Evolutionary conservation across 163 green algal species (phyloP), one percentile per base, ranked within the genome.

Genomic region (Volvox carteri): DNA sequence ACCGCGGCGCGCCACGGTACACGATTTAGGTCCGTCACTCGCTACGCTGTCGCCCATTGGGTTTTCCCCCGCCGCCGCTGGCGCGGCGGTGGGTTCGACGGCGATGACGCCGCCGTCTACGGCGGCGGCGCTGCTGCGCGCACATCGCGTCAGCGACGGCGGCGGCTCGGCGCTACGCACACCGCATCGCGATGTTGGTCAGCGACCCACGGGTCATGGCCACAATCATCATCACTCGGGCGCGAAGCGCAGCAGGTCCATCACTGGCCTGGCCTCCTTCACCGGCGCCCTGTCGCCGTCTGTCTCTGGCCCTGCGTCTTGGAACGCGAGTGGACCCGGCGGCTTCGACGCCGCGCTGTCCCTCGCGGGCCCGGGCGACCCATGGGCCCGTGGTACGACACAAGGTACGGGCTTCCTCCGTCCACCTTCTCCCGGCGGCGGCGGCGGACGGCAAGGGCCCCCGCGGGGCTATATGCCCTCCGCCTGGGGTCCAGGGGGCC

Each of bases 401-500:
- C 33, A 46, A 48, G 70, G 73, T 3, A 14, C 68, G n/a, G 73
- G 42, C 42, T 7, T 28, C 41, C 8, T 80, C 18, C 73, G 73
- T 42, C 73, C 73, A 44, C 42, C 42, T 6, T 80, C 73, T 1
- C 73, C 44, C 11, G 73, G 73, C 7, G 28, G 5, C 12, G 42
- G 39, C 42, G 25, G 68, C 35, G 35, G 42, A 23, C 73, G 73
- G 42, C 33, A n/a, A 44, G 42, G 16, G 44, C 73, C 42, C 18
- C 65, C 73, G 2, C 73, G 73, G 23, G 72, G 73, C 73, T 80
- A 80, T 46, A 80, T 80, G 73, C 73, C 73, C 44, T 65, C 44
- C 42, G 11, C 18, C 14, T 19, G 48, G 16, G 48, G n/a, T 30
- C 21, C 33, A 52, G 50, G 21, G 19, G 35, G 39, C 2, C 39